A percentile compares a stretch with the other conserved stretches of the same genome.
These are phyloP conservation scores for Calophaca sinica DNA, from an alignment of 306 rosid genomes.

Conservation along the genomic window DNA sequence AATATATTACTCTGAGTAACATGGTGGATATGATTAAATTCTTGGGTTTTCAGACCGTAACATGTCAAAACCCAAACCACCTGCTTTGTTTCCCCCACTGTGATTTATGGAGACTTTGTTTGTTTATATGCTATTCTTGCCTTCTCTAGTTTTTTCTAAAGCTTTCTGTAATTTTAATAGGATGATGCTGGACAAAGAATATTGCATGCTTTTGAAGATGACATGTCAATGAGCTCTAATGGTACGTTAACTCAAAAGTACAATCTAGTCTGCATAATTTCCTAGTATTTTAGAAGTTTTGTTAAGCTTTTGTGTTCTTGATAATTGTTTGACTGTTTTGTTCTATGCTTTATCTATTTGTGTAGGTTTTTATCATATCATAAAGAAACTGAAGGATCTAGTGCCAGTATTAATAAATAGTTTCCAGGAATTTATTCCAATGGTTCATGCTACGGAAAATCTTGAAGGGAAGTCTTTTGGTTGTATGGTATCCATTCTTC, in stretches of 20 bases:
- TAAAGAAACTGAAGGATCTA: constrained; percentile 66
- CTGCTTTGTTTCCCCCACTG: neutral
- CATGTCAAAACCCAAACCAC: neutral
- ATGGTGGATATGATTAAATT: neutral
- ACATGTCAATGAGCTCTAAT: constrained; percentile 54
- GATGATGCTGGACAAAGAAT: constrained; percentile 55
- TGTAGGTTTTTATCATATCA: constrained; percentile 62
- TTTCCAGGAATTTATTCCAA: constrained; percentile 74
- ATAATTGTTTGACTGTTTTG: constrained; percentile 44
- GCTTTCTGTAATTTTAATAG: constrained; percentile 53
- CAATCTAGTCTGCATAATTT: constrained; percentile 36
- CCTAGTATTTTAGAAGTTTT: neutral
- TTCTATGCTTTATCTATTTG: constrained; percentile 48
- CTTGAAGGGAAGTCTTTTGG: constrained; percentile 71
- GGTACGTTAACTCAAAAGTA: constrained; percentile 59
- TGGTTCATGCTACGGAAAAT: constrained; percentile 49
- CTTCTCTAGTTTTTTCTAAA: constrained; percentile 47
- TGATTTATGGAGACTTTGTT: constrained; percentile 25
- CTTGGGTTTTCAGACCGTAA: constrained; percentile 5
- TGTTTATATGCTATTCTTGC: constrained; percentile 18
- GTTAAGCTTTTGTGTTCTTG: constrained; percentile 16
- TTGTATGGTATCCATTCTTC: constrained; percentile 71
- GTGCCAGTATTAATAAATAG: constrained; percentile 69
- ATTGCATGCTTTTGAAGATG: constrained; percentile 71
- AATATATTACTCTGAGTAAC: neutral